Base-by-base conservation (phyloP, 805 yeast genomes). In the Ogataea angusta region DNA sequence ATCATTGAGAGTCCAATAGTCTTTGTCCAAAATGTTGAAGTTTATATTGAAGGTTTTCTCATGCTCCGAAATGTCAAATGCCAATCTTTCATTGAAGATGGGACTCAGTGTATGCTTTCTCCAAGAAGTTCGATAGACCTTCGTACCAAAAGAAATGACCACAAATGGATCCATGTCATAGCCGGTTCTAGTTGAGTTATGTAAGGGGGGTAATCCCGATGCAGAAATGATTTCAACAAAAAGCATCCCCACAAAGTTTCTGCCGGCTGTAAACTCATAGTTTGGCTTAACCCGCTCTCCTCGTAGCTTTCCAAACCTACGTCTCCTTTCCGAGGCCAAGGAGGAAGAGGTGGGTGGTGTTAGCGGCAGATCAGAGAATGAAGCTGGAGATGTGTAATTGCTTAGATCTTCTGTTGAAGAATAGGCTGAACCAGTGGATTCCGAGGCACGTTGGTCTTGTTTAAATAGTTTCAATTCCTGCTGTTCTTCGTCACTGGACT, bases 101-200 rank as follows among this genome's bases (percentile, higher is more conserved):
- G 99, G 99, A 40, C 82, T 81, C 37, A 87, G 62, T 1, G 87
- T 82, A 59, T 91, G 97, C 16, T 85, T 75, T 49, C 81, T 75
- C 80, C 89, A 83, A 9, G 89, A 80, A 0, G 97, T 89, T 50
- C 95, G 76, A 60, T 78, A 91, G 0, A 91, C 88, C 49, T 83
- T 83, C 53, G 85, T 82, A 8, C 96, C 96, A 60, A 91, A 88
- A 0, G 96, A 81, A 1, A 88, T 82, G 14, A 91, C 88, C 3
- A 91, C 91, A 64, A 91, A 93, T 2, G 98, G 98, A 57, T 93
- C 99, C 95, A 93, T 87, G 61, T 89, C 96, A 56, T 85, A 91
- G 1, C 90, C 82, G 16, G 87, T 77, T 8, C 89, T 68, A 0
- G 85, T 78, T 12, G 85, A 66, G 48, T 83, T 82, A 29, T 74